A percentile compares a stretch with the other conserved stretches of the same genome.
Evolutionary conservation across 2,329 filamentous ascomycete species (phyloP).

Genomic region (Drechmeria coniospora): DNA sequence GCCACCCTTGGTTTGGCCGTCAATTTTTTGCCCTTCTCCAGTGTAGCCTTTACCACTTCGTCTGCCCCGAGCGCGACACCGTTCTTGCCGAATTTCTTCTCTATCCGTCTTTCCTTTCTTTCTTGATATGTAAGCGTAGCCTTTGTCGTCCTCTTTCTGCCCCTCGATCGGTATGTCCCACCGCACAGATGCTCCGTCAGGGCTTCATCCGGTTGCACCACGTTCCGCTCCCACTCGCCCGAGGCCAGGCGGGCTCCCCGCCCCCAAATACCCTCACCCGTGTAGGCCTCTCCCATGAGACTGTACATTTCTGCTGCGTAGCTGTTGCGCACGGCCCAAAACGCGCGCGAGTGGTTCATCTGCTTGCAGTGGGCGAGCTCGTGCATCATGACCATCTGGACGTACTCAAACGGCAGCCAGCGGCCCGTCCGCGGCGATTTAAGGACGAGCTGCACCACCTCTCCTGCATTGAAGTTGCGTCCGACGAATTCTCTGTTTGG

Average conservation of each 20-base stretch:
- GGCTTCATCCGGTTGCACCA: slow-evolving; percentile 34
- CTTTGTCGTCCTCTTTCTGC: slow-evolving; percentile 39
- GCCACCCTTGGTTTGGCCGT: slow-evolving; percentile 58
- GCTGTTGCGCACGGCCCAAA: slow-evolving; percentile 64
- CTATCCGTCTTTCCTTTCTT: slow-evolving; percentile 53
- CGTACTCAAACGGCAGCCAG: slow-evolving; percentile 71
- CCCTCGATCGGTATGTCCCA: slow-evolving; percentile 54
- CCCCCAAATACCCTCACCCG: slow-evolving; percentile 74
- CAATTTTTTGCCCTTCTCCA: slow-evolving; percentile 50
- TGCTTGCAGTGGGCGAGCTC: slow-evolving; percentile 79
- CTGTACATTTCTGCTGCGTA: slow-evolving; percentile 57
- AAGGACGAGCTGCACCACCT: slow-evolving; percentile 73
- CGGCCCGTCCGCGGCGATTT: slow-evolving; percentile 45
- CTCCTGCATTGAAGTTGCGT: slow-evolving; percentile 80
- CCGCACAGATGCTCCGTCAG: slow-evolving; percentile 65
- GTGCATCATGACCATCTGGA: slow-evolving; percentile 94
- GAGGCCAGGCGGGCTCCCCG: slow-evolving; percentile 47
- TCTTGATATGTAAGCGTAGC: slow-evolving; percentile 50
- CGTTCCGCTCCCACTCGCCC: slow-evolving; percentile 42
- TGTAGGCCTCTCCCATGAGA: slow-evolving; percentile 57
- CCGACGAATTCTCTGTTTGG: slow-evolving; percentile 73
- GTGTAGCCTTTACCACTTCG: slow-evolving; percentile 43
- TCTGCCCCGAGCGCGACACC: slow-evolving; percentile 57
- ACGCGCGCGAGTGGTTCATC: slow-evolving; percentile 75
- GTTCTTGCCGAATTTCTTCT: slow-evolving; percentile 61